Evolutionary conservation across 305 asterid genomes (phyloP).

Genomic region (Solanum hybrid): DNA sequence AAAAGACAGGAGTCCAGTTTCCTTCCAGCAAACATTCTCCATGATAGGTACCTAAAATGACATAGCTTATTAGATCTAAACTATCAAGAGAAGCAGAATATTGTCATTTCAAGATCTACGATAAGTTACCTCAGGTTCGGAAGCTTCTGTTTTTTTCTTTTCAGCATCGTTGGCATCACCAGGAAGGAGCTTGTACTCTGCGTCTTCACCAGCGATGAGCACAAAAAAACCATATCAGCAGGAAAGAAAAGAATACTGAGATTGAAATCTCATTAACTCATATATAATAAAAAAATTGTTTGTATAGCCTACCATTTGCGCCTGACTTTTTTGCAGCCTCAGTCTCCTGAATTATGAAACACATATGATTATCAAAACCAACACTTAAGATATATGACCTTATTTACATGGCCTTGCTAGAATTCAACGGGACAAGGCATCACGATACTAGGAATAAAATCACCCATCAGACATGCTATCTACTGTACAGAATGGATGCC

Average conservation of each 20-base stretch:
- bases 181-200: constrained; percentile 74
- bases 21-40: constrained; percentile 88
- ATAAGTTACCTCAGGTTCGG: constrained; percentile 46
- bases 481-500: neutral
- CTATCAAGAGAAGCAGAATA: neutral
- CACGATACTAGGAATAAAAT: neutral
- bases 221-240: constrained; percentile 2
- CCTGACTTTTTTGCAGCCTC: constrained; percentile 34
- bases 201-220: constrained; percentile 46
- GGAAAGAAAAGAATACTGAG: neutral
- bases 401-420: neutral
- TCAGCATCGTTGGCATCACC: constrained; percentile 34
- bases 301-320: constrained; percentile 32
- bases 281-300: neutral
- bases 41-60: constrained; percentile 56
- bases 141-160: constrained; percentile 27
- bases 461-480: neutral
- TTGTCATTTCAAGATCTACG: neutral
- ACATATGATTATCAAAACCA: neutral
- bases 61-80: neutral
- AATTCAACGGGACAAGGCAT: neutral
- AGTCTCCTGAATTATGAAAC: constrained; percentile 43
- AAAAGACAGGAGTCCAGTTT: constrained; percentile 66
- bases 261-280: neutral
- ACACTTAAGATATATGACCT: neutral